Evolutionary conservation across 2,329 filamentous ascomycete species (phyloP), one percentile per base, ranked within the genome.

Genomic region (Xylariaceae sp.): DNA sequence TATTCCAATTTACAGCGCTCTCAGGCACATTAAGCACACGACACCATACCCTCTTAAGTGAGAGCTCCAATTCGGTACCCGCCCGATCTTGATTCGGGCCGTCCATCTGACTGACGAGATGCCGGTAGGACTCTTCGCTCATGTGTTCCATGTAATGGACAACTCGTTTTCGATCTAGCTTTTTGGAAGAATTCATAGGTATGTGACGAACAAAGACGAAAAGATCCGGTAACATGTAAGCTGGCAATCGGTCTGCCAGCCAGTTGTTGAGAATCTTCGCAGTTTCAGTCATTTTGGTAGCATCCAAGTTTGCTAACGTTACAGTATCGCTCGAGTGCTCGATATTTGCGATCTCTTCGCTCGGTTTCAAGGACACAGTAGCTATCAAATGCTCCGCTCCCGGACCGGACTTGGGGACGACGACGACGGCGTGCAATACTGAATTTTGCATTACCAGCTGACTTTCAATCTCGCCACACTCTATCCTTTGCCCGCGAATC

Each of bases 381-480:
- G 39, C 47, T 43, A 50, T 42, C n/a, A 50, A 24, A 30, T 32
- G 47, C 10, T 50, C 47, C 33, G 30, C 24, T 18, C 47, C 39
- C 1, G 47, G 47, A 10, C 47, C 47, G 18, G 29, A 43, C 30
- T 43, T 43, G 15, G 47, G 47, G 20, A 50, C 47, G 15, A 43
- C 29, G 15, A 50, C 39, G 16, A 50, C 21, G 5, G 39, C 29
- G 23, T 50, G 47, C 10, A 42, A 32, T 16, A 50, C 39, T 5
- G 47, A 50, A 27, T n/a, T 23, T 24, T 50, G 27, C 30, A 23
- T 16, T 15, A 11, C 18, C 30, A 50, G 23, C 9, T 50, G 47
- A 11, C 47, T 50, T 18, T 50, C 47, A 26, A 50, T 50, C 47
- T 50, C 47, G 3, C 47, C 39, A 15, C 47, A 50, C 24, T 50